These are phyloP conservation scores for Candida krabiensis DNA, from an alignment of 805 yeast genomes.

Conservation along the genomic window DNA sequence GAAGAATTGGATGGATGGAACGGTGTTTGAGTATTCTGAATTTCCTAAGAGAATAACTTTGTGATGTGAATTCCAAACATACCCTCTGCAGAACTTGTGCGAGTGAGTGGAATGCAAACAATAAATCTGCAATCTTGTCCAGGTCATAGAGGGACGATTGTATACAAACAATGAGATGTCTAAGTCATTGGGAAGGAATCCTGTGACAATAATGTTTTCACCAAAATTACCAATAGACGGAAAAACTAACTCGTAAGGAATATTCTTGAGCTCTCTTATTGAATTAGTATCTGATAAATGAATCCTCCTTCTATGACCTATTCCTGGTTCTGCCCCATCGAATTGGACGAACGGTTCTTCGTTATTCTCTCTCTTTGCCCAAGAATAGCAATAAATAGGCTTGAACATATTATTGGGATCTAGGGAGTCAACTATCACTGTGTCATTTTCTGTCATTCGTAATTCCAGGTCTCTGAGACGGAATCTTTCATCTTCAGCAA, in stretches of 20 bases:
- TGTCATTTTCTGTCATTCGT: constrained; percentile 10
- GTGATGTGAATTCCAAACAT: constrained; percentile 78
- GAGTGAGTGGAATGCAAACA: constrained; percentile 52
- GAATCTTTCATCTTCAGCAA: constrained; percentile 20
- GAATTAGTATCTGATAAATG: constrained; percentile 1
- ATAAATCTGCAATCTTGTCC: constrained; percentile 62
- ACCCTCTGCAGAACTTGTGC: constrained; percentile 66
- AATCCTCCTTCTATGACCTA: constrained; percentile 13
- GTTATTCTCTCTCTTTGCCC: constrained; percentile 10
- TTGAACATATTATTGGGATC: constrained; percentile 2
- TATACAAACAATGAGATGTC: constrained; percentile 50
- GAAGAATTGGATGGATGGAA: constrained; percentile 49
- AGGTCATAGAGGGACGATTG: constrained; percentile 55
- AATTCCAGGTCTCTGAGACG: constrained; percentile 16
- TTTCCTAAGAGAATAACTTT: constrained; percentile 64
- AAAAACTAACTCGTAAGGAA: constrained; percentile 48
- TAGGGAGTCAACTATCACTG: constrained; percentile 6
- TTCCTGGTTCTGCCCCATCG: constrained; percentile 1
- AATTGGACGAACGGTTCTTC: constrained; percentile 19
- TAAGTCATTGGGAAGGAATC: constrained; percentile 50
- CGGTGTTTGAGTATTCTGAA: constrained; percentile 41
- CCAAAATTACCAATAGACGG: constrained; percentile 70
- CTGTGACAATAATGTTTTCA: constrained; percentile 60
- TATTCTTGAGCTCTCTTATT: constrained; percentile 17
- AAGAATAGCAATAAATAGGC: constrained; percentile 9